Percentiles rank a stretch among this genome's conserved stretches.
Conservation (phyloP, 805 yeast genomes). For the Brettanomyces sp. region DNA sequence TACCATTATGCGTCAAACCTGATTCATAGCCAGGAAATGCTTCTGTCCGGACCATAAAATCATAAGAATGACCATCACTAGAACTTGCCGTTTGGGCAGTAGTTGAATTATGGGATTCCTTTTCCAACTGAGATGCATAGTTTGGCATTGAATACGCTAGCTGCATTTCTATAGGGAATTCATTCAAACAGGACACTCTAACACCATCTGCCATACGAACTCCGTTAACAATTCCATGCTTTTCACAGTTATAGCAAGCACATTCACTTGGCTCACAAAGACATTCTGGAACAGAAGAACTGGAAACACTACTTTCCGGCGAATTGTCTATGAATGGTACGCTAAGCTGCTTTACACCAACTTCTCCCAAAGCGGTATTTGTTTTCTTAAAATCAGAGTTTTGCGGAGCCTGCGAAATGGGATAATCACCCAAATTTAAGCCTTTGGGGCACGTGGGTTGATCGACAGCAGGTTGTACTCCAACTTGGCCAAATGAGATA, state of each 20-base stretch:
- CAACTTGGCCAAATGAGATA: conserved; percentile 17
- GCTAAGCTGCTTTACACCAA: too few relatives aligned
- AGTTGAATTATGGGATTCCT: neutral
- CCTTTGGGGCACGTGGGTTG: too few relatives aligned
- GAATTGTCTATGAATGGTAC: too few relatives aligned
- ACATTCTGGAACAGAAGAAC: conserved; percentile 15
- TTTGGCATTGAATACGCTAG: conserved; percentile 1
- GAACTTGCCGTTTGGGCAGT: too few relatives aligned
- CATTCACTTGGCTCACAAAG: conserved; percentile 25
- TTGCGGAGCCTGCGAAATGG: too few relatives aligned
- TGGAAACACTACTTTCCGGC: neutral
- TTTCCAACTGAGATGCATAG: neutral
- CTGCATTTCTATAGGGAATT: conserved; percentile 5
- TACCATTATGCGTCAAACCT: too few relatives aligned
- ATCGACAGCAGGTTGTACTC: conserved; percentile 10
- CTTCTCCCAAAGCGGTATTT: too few relatives aligned
- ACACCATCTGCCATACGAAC: conserved; percentile 21
- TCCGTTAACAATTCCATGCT: conserved; percentile 26
- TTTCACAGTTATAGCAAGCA: conserved; percentile 25
- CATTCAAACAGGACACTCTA: conserved; percentile 8
- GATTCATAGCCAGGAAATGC: too few relatives aligned
- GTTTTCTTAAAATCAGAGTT: too few relatives aligned
- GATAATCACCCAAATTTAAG: too few relatives aligned
- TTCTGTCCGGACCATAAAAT: too few relatives aligned
- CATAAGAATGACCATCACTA: too few relatives aligned